Conservation (phyloP, 192 early-diverging fungal genomes). For the Physocladia obscura region DNA sequence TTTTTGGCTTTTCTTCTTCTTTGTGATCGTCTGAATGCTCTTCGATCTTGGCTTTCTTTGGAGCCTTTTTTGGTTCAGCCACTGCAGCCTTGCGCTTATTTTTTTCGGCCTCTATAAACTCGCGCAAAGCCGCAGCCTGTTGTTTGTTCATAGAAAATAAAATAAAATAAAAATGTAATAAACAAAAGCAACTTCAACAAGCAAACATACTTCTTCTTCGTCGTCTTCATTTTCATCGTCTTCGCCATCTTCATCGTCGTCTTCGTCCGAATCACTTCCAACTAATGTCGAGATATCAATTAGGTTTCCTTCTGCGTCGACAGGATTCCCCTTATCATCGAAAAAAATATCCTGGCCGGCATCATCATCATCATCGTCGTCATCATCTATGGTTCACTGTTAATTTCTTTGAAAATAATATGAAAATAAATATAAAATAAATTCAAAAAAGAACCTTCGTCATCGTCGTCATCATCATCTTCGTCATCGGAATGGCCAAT, state of each 20-base stretch:
- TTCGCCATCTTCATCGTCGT: constrained; percentile 41
- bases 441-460: neutral
- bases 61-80: constrained; percentile 1
- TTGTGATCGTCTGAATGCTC: constrained; percentile 21
- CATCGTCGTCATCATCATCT: neutral
- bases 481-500: no score
- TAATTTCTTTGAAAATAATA: neutral
- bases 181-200: neutral
- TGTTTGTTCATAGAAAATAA: neutral
- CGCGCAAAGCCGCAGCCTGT: constrained; percentile 17
- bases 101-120: neutral
- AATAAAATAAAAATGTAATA: neutral
- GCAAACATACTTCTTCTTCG: constrained; percentile 32
- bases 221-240: constrained; percentile 42
- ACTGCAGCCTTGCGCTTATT: constrained; percentile 28
- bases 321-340: constrained; percentile 36
- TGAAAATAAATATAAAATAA: neutral
- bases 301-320: constrained; percentile 33
- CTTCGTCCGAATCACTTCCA: constrained; percentile 2
- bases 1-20: constrained; percentile 38
- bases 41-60: constrained; percentile 48
- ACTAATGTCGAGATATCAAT: constrained; percentile 15
- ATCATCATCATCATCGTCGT: neutral
- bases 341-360: constrained; percentile 27
- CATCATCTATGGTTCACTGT: neutral